Evolutionary conservation across 306 rosid genomes (phyloP).

Genomic region (Quercus cerris): DNA sequence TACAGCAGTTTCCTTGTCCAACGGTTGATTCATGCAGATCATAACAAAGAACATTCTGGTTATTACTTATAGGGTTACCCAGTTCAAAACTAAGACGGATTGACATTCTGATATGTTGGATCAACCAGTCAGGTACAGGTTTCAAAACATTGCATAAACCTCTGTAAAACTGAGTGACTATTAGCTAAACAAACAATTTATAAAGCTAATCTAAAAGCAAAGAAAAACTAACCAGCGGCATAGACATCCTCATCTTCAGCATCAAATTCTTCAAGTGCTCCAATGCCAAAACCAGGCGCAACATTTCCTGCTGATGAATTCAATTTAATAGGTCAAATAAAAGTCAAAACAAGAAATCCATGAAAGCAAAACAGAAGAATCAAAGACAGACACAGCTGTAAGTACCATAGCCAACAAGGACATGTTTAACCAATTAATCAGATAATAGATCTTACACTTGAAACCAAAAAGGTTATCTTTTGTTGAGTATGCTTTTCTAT

Average conservation of each 20-base stretch:
- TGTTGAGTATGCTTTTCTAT: slow-evolving; percentile 39
- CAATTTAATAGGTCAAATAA: slow-evolving; percentile 30
- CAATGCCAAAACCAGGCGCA: slow-evolving; percentile 98
- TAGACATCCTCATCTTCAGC: slow-evolving; percentile 96
- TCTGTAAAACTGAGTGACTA: background rate
- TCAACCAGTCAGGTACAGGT: background rate
- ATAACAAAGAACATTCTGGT: background rate
- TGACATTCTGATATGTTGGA: background rate
- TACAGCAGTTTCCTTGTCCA: background rate
- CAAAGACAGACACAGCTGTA: background rate
- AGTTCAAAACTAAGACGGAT: background rate
- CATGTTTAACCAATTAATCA: slow-evolving; percentile 13
- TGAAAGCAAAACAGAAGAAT: slow-evolving; percentile 18
- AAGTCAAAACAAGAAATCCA: slow-evolving; percentile 23
- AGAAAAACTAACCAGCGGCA: slow-evolving; percentile 59
- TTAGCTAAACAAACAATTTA: background rate
- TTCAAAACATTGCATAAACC: slow-evolving; percentile 18
- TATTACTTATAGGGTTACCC: background rate
- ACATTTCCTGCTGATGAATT: slow-evolving; percentile 78
- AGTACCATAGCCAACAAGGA: slow-evolving; percentile 3
- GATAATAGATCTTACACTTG: slow-evolving; percentile 64
- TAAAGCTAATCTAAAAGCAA: slow-evolving; percentile 15
- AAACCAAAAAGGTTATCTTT: slow-evolving; percentile 72
- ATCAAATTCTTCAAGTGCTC: slow-evolving; percentile 95
- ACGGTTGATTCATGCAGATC: background rate